These are phyloP conservation scores for Solanum ossicruentum DNA, from an alignment of 257 asterid genomes.

Conservation along the genomic window DNA sequence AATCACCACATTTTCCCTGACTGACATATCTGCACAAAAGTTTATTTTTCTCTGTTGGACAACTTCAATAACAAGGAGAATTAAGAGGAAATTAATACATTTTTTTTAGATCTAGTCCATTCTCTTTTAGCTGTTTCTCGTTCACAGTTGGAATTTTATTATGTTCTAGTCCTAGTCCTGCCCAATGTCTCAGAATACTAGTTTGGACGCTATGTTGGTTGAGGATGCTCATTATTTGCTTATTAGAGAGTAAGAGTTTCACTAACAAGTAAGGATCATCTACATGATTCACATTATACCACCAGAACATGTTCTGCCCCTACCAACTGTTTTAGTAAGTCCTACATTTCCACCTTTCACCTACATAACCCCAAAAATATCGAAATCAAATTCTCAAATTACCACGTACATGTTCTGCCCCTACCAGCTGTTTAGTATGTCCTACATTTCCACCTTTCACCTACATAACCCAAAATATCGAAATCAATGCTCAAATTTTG, in stretches of 20 bases:
- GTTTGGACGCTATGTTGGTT: not conserved
- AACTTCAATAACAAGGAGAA: not conserved
- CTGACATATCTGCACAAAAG: not conserved
- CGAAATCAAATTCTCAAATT: not conserved
- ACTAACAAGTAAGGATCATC: not conserved
- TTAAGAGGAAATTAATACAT: not conserved
- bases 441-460: not conserved
- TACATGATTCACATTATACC: not conserved
- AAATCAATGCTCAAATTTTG: not conserved
- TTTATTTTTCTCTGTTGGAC: not conserved
- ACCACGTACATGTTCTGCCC: not conserved
- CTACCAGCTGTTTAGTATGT: not conserved
- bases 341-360: not conserved
- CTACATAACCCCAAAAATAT: not conserved
- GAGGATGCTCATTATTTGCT: not conserved
- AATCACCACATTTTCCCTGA: not conserved
- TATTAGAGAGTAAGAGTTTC: not conserved
- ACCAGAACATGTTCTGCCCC: not conserved
- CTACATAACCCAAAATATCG: not conserved
- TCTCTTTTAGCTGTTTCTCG: not conserved
- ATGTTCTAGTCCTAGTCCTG: not conserved
- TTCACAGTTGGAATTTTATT: not conserved
- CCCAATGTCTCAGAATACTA: not conserved
- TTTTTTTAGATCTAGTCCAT: not conserved
- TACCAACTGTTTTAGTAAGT: not conserved